A percentile compares a stretch with the other conserved stretches of the same genome.
phyloP scores from a whole-genome alignment of 805 yeast genomes.

The Kuraishia capsulata region DNA sequence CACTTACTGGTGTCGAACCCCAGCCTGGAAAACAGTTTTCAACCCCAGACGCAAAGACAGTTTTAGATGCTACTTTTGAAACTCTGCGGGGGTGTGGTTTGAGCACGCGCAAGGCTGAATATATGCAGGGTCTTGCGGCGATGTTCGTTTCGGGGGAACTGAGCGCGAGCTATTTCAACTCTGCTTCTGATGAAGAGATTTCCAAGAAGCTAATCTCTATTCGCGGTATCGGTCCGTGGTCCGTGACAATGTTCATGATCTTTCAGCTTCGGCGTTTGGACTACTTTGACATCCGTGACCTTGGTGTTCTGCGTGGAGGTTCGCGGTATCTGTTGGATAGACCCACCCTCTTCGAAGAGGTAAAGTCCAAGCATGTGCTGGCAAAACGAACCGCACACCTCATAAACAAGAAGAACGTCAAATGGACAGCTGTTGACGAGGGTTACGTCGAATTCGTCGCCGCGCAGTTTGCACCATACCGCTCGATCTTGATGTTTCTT shows the following conservation, averaged over 20 bases:
- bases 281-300: slow-evolving; percentile 68
- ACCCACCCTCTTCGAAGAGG: slow-evolving; percentile 35
- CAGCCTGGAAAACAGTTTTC: slow-evolving; percentile 32
- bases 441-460: slow-evolving; percentile 48
- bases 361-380: slow-evolving; percentile 30
- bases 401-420: slow-evolving; percentile 35
- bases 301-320: slow-evolving; percentile 81
- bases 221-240: slow-evolving; percentile 80
- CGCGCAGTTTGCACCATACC: slow-evolving; percentile 53
- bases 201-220: slow-evolving; percentile 36
- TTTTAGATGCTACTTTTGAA: slow-evolving; percentile 32
- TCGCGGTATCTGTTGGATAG: slow-evolving; percentile 50
- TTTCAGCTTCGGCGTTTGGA: slow-evolving; percentile 62
- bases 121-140: slow-evolving; percentile 45
- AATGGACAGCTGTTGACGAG: slow-evolving; percentile 62
- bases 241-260: slow-evolving; percentile 77
- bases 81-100: slow-evolving; percentile 57
- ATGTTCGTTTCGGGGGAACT: slow-evolving; percentile 35
- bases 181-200: slow-evolving; percentile 33
- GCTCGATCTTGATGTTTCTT: slow-evolving; percentile 57
- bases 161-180: slow-evolving; percentile 25
- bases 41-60: slow-evolving; percentile 29
- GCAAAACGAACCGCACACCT: slow-evolving; percentile 26
- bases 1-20: slow-evolving; percentile 2
- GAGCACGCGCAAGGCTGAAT: slow-evolving; percentile 57